A percentile compares a stretch with the other conserved stretches of the same genome.
These are phyloP conservation scores for Melaleuca quinquenervia DNA, from an alignment of 345 rosid species.

Conservation along the genomic window DNA sequence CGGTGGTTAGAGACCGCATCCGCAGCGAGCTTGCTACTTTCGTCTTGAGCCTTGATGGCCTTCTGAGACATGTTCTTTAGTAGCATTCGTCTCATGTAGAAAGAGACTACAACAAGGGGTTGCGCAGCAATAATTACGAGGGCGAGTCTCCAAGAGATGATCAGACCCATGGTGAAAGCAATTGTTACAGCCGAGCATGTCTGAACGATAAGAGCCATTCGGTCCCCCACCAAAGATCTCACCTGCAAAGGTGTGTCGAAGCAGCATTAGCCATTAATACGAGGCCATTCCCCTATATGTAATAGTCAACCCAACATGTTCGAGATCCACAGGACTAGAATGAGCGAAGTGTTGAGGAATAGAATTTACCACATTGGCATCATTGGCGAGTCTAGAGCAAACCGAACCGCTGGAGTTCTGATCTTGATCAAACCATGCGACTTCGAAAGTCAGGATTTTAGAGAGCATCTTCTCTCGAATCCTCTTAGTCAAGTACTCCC, in stretches of 20 bases:
- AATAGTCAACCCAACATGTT: not conserved
- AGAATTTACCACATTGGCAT: constrained; percentile 49
- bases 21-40: constrained; percentile 51
- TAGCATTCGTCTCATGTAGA: constrained; percentile 27
- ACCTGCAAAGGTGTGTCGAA: not conserved
- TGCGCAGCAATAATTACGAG: constrained; percentile 54
- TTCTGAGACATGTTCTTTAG: constrained; percentile 31
- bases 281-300: not conserved
- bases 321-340: not conserved
- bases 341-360: not conserved
- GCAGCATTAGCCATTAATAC: not conserved
- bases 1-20: constrained; percentile 60
- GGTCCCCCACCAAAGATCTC: constrained; percentile 55
- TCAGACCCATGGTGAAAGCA: constrained; percentile 57
- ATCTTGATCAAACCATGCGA: constrained; percentile 66
- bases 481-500: constrained; percentile 52
- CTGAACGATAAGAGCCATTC: constrained; percentile 44
- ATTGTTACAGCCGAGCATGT: constrained; percentile 42
- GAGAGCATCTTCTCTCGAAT: constrained; percentile 62
- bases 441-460: constrained; percentile 57
- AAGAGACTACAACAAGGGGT: constrained; percentile 35
- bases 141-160: constrained; percentile 62
- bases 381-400: constrained; percentile 59
- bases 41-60: constrained; percentile 51
- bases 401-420: constrained; percentile 62